A percentile compares a stretch with the other conserved stretches of the same genome.
Evolutionary conservation across 2,329 filamentous ascomycete genomes (phyloP).

Genomic region (Fusarium dlaminii): DNA sequence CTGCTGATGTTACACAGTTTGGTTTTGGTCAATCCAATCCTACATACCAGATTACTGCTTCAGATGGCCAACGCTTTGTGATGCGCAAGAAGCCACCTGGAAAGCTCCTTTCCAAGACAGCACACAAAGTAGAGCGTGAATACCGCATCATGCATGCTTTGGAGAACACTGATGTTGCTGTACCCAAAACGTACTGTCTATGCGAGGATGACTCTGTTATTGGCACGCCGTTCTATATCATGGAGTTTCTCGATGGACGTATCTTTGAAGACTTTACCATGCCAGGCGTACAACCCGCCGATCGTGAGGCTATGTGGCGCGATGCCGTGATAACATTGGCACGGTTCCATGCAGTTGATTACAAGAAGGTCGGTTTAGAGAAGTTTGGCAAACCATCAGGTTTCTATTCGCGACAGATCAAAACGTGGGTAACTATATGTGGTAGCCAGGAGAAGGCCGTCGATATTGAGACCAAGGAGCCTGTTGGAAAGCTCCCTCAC

Average conservation of each 20-base stretch:
- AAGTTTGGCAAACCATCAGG: conserved; percentile 77
- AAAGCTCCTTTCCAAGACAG: conserved; percentile 88
- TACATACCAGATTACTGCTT: conserved; percentile 88
- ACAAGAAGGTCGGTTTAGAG: conserved; percentile 72
- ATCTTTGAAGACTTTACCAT: conserved; percentile 91
- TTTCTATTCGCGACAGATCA: conserved; percentile 88
- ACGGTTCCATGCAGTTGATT: conserved; percentile 81
- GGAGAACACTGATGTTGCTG: conserved; percentile 80
- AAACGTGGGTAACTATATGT: conserved; percentile 83
- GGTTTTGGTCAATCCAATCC: conserved; percentile 98
- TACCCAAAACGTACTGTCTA: conserved; percentile 83
- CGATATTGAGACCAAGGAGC: conserved; percentile 79
- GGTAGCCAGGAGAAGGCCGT: conserved; percentile 77
- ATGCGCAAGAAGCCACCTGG: conserved; percentile 99
- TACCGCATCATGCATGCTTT: conserved; percentile 90
- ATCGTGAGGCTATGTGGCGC: conserved; percentile 85
- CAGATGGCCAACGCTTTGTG: conserved; percentile 78
- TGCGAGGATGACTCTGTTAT: conserved; percentile 85
- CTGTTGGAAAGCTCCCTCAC: conserved; percentile 85
- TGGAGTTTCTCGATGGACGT: conserved; percentile 93
- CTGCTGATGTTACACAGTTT: conserved; percentile 68
- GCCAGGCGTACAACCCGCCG: conserved; percentile 73
- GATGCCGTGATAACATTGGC: conserved; percentile 85
- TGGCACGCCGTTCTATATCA: conserved; percentile 95
- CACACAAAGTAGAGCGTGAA: conserved; percentile 96